Percentiles rank a stretch among this genome's conserved stretches.
Conservation (phyloP, 371 early-diverging fungal genomes). For the Mucor velutinosus region DNA sequence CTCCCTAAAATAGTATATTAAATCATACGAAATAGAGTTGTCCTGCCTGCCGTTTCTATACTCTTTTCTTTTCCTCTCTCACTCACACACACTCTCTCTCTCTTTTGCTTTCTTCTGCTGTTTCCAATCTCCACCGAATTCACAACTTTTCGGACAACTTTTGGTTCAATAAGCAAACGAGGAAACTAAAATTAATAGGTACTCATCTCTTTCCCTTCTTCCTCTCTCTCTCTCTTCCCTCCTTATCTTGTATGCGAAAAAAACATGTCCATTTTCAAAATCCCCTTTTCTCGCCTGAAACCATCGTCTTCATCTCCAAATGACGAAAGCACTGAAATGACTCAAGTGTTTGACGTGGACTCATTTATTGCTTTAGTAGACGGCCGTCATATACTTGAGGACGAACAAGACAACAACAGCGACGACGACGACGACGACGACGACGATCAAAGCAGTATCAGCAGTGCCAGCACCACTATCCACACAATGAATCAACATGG, state of each 20-base stretch:
- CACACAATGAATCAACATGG: neutral
- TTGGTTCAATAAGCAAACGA: neutral
- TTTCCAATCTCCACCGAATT: neutral
- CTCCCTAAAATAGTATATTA: constrained; percentile 2
- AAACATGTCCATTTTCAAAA: constrained; percentile 8
- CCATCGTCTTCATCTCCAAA: neutral
- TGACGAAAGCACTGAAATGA: constrained; percentile 40
- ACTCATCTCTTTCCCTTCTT: constrained; percentile 2
- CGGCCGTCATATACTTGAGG: constrained; percentile 26
- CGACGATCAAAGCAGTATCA: constrained; percentile 26
- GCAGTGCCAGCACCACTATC: constrained; percentile 11
- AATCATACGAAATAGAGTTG: neutral
- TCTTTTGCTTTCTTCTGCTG: neutral
- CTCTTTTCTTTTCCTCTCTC: neutral
- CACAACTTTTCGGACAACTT: neutral
- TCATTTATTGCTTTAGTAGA: constrained; percentile 31
- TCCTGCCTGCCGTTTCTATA: neutral
- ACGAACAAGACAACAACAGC: constrained; percentile 11
- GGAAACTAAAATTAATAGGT: neutral
- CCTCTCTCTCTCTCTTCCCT: neutral
- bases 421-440: constrained; percentile 15
- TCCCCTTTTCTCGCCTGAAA: constrained; percentile 14
- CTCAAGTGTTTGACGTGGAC: constrained; percentile 35
- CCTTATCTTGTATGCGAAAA: neutral
- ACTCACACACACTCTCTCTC: no score